phyloP scores from a whole-genome alignment of 2,329 filamentous ascomycete genomes.

The Trichophyton verrucosum region DNA sequence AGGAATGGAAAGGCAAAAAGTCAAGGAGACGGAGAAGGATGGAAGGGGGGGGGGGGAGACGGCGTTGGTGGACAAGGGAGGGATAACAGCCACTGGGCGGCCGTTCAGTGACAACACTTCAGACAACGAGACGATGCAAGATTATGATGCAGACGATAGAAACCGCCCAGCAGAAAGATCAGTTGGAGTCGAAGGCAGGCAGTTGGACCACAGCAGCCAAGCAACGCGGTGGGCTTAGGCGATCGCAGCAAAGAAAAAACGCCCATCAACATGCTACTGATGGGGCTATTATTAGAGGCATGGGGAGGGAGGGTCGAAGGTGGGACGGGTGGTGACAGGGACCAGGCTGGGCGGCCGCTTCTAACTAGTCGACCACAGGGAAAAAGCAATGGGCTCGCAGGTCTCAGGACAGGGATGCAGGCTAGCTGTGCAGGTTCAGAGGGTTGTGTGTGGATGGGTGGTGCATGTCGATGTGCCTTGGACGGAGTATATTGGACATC shows the following conservation, averaged over 20 bases:
- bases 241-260: slow-evolving; percentile 1
- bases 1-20: neutral
- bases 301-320: slow-evolving; percentile 5
- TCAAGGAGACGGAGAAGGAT: neutral
- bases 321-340: slow-evolving; percentile 13
- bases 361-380: neutral
- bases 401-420: slow-evolving; percentile 4
- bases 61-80: neutral
- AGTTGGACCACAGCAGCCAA: slow-evolving; percentile 4
- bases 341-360: slow-evolving; percentile 7
- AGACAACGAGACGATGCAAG: neutral
- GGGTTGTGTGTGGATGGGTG: neutral
- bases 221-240: neutral
- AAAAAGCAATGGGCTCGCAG: neutral
- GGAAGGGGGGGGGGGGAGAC: neutral
- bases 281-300: slow-evolving; percentile 5
- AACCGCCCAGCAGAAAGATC: neutral
- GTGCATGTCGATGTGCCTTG: neutral
- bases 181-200: neutral
- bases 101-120: neutral
- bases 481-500: neutral
- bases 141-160: neutral
- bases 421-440: neutral
- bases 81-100: neutral
- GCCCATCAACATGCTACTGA: slow-evolving; percentile 1